These are phyloP conservation scores for Papilionanthe hybrid DNA, from an alignment of 116 monocot genomes.

Conservation along the genomic window DNA sequence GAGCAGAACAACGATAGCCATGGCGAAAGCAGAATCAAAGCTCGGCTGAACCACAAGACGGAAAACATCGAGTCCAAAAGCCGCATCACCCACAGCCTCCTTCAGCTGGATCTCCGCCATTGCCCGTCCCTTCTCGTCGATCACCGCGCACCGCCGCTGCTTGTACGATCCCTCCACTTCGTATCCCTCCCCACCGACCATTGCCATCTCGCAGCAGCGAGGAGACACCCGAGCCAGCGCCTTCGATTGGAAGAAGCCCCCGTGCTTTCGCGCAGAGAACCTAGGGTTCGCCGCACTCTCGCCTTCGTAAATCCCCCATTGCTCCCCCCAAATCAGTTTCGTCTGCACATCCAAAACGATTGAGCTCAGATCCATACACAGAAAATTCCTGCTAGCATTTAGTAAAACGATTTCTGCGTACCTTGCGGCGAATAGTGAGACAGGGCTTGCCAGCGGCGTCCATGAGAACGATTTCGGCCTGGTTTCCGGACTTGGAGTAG, in stretches of 20 bases:
- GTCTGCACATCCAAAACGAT: conserved; percentile 13
- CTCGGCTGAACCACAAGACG: conserved; percentile 57
- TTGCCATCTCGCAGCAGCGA: neutral
- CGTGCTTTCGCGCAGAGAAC: conserved; percentile 40
- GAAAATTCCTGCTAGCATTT: neutral
- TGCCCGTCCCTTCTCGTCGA: conserved; percentile 33
- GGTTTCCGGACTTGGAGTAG: conserved; percentile 24
- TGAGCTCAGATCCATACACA: neutral
- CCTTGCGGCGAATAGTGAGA: conserved; percentile 32
- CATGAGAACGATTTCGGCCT: conserved; percentile 35
- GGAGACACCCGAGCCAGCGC: conserved; percentile 32
- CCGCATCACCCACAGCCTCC: conserved; percentile 39
- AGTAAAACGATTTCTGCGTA: neutral
- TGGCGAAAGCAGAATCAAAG: conserved; percentile 43
- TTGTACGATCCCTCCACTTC: conserved; percentile 77
- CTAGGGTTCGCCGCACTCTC: conserved; percentile 34
- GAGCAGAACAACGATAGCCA: conserved; percentile 74
- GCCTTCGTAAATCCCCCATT: conserved; percentile 62
- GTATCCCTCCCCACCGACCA: conserved; percentile 14
- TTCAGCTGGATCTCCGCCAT: conserved; percentile 69
- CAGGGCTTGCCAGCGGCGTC: conserved; percentile 26
- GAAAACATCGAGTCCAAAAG: conserved; percentile 73
- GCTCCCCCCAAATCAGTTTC: conserved; percentile 36
- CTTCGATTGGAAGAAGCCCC: conserved; percentile 21
- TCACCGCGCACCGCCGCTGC: conserved; percentile 44